Conservation (phyloP, 2,329 filamentous ascomycete genomes). For the Coccinonectria pachysandricola region DNA sequence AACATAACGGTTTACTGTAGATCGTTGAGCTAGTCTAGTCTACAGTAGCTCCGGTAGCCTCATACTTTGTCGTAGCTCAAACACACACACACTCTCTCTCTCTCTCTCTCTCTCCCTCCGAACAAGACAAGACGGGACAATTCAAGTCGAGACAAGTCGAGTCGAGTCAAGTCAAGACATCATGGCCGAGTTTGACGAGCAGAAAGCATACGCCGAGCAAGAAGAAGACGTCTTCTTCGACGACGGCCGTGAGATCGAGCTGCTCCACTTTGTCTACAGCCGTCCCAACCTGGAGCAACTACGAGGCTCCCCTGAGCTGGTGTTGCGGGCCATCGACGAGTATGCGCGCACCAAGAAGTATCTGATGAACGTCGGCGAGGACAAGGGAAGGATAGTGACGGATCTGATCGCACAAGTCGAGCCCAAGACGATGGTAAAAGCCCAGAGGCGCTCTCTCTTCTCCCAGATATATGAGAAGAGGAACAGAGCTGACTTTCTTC, state of each 20-base stretch:
- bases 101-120: too few species aligned
- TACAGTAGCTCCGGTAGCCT: too few species aligned
- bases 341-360: conserved; percentile 51
- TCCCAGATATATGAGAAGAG: too few species aligned
- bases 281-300: conserved; percentile 52
- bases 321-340: conserved; percentile 62
- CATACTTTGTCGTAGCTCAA: too few species aligned
- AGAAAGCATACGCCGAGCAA: conserved; percentile 31
- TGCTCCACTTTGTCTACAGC: conserved; percentile 58
- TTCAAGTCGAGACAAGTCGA: too few species aligned
- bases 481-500: too few species aligned
- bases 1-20: too few species aligned
- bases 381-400: conserved; percentile 62
- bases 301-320: conserved; percentile 50
- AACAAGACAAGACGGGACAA: too few species aligned
- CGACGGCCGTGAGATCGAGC: conserved; percentile 64
- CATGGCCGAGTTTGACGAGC: conserved; percentile 25
- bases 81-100: too few species aligned
- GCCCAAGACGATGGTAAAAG: conserved; percentile 53
- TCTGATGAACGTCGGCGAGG: conserved; percentile 70
- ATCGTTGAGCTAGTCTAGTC: too few species aligned
- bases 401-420: conserved; percentile 57
- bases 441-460: too few species aligned
- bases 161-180: too few species aligned
- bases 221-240: conserved; percentile 40